Conservation (phyloP, 129 eudicot species). For the Cynara cardunculus region DNA sequence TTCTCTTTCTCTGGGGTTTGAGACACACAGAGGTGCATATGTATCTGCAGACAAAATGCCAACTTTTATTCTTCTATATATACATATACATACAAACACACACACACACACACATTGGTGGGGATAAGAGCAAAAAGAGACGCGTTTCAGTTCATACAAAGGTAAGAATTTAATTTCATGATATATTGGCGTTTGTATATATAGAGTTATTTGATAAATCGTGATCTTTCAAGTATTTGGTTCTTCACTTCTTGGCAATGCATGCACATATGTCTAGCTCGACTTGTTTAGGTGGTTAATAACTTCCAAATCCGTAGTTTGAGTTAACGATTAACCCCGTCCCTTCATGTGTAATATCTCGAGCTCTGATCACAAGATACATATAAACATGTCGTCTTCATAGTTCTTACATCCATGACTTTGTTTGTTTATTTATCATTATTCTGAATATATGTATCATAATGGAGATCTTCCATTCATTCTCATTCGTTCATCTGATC, state of each 20-base stretch:
- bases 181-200: background rate
- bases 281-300: background rate
- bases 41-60: slow-evolving; percentile 37
- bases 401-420: background rate
- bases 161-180: background rate
- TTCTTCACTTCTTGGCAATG: background rate
- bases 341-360: background rate
- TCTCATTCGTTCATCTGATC: background rate
- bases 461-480: background rate
- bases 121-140: background rate
- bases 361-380: background rate
- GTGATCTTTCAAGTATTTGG: background rate
- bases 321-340: background rate
- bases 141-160: background rate
- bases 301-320: background rate
- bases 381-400: background rate
- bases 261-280: background rate
- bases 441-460: background rate
- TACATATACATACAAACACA: too few species aligned
- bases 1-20: background rate
- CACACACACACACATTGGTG: too few species aligned
- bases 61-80: slow-evolving; percentile 18
- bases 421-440: background rate
- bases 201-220: background rate
- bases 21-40: slow-evolving; percentile 39